Conservation (phyloP, 805 yeast genomes). For the Monosporozyma siamensis region DNA sequence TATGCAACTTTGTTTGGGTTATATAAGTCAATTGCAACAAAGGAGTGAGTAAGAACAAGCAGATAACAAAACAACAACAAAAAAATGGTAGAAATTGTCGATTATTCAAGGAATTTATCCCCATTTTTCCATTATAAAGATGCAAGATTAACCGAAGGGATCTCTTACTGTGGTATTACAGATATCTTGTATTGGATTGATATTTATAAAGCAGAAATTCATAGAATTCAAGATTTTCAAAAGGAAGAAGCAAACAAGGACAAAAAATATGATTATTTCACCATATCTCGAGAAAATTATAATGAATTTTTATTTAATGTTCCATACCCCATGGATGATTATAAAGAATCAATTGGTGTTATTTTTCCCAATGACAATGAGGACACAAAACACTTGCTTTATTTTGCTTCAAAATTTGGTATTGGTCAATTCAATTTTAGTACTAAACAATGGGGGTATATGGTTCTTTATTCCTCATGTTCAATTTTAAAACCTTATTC, state of each 20-base stretch:
- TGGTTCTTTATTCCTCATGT: conserved; percentile 29
- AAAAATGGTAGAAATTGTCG: conserved; percentile 5
- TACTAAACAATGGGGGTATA: conserved; percentile 31
- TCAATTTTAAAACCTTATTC: conserved; percentile 18
- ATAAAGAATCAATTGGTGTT: conserved; percentile 51
- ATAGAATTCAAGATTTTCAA: conserved; percentile 19
- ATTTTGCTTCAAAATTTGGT: conserved; percentile 60
- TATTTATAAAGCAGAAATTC: conserved; percentile 31
- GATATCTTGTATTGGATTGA: conserved; percentile 40
- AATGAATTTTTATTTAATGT: conserved; percentile 22
- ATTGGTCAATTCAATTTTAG: conserved; percentile 45
- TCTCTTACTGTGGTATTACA: conserved; percentile 50
- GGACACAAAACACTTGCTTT: conserved; percentile 31
- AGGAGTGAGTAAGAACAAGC: conserved; percentile 16
- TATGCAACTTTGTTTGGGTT: no score
- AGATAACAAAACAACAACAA: conserved; percentile 8
- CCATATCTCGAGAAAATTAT: conserved; percentile 2
- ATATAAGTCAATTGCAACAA: neutral
- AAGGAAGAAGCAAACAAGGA: conserved; percentile 25
- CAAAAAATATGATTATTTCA: conserved; percentile 10
- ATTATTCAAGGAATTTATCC: conserved; percentile 5
- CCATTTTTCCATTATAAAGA: conserved; percentile 18
- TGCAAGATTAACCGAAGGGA: conserved; percentile 51
- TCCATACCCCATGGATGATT: conserved; percentile 8
- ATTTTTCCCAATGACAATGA: conserved; percentile 45